Conservation (phyloP, 495 filamentous ascomycete species). For the Penicilliopsis zonata region DNA sequence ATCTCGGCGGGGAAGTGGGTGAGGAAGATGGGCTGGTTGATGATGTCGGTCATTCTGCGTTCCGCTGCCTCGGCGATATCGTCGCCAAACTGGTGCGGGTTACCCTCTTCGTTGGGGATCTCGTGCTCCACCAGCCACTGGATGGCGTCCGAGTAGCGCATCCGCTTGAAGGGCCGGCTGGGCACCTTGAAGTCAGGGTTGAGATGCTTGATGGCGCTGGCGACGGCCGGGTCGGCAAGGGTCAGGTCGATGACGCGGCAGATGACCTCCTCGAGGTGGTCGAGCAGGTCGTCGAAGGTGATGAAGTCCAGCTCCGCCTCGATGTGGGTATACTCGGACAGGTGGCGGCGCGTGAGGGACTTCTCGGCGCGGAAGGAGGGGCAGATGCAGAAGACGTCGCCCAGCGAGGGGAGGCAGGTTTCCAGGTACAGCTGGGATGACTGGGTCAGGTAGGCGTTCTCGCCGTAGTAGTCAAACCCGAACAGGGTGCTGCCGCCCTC, state of each 20-base stretch:
- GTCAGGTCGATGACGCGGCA: conserved; percentile 71
- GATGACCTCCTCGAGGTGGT: conserved; percentile 81
- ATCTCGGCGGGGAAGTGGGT: conserved; percentile 96
- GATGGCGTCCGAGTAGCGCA: conserved; percentile 92
- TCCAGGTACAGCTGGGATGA: conserved; percentile 98
- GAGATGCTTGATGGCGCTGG: conserved; percentile 61
- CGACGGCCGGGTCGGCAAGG: conserved; percentile 58
- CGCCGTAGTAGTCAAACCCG: conserved; percentile 86
- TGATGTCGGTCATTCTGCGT: conserved; percentile 91
- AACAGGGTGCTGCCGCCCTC: conserved; percentile 95
- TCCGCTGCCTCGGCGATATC: conserved; percentile 98
- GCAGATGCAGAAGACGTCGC: conserved; percentile 94
- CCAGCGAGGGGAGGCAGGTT: conserved; percentile 80
- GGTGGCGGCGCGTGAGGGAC: conserved; percentile 82
- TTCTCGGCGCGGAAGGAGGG: conserved; percentile 98
- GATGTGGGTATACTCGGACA: conserved; percentile 94
- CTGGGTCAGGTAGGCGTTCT: conserved; percentile 90
- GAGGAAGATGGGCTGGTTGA: conserved; percentile 89
- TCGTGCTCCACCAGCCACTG: conserved; percentile 81
- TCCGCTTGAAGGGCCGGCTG: conserved; percentile 78
- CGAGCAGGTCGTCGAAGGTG: conserved; percentile 82
- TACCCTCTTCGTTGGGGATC: conserved; percentile 84
- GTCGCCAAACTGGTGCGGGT: conserved; percentile 85
- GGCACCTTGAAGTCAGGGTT: conserved; percentile 83
- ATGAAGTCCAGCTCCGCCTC: conserved; percentile 97